These are phyloP conservation scores for Malassezia vespertilionis DNA, from an alignment of 1,284 basidiomycete genomes.

Conservation along the genomic window DNA sequence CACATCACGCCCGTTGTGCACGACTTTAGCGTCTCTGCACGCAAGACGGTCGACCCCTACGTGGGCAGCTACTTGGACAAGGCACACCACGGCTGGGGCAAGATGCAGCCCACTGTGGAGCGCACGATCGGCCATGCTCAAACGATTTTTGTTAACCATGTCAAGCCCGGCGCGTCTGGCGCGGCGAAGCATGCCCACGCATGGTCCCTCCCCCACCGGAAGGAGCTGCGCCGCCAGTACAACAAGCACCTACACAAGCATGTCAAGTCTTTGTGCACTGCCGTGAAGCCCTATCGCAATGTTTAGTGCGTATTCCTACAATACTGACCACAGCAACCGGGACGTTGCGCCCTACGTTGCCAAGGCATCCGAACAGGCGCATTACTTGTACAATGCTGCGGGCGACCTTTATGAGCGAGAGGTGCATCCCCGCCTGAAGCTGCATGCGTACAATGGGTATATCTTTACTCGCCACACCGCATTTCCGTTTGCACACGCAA, in stretches of 20 bases:
- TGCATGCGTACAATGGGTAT: slow-evolving; percentile 21
- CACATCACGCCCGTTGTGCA: slow-evolving; percentile 29
- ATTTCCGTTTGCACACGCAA: slow-evolving; percentile 9
- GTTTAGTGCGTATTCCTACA: slow-evolving; percentile 20
- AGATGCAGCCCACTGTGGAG: slow-evolving; percentile 23
- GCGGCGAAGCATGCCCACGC: slow-evolving; percentile 26
- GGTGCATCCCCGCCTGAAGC: slow-evolving; percentile 34
- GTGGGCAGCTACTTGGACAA: slow-evolving; percentile 10
- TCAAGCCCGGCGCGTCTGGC: slow-evolving; percentile 29
- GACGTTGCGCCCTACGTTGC: slow-evolving; percentile 41
- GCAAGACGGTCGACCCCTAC: slow-evolving; percentile 32
- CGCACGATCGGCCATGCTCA: slow-evolving; percentile 24
- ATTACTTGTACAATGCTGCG: slow-evolving; percentile 21
- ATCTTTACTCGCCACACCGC: slow-evolving; percentile 22
- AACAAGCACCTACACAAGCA: slow-evolving; percentile 36
- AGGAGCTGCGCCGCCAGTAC: slow-evolving; percentile 29
- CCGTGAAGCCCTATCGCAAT: slow-evolving; percentile 37
- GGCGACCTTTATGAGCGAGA: slow-evolving; percentile 34
- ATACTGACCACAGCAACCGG: slow-evolving; percentile 16
- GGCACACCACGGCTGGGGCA: slow-evolving; percentile 21
- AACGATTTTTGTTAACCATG: slow-evolving; percentile 30
- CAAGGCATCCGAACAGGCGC: slow-evolving; percentile 23
- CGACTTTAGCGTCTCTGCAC: slow-evolving; percentile 21
- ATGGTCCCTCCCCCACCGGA: slow-evolving; percentile 31
- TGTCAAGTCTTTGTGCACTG: slow-evolving; percentile 25